Percentiles rank a stretch among this genome's conserved stretches.
Conservation (phyloP, 257 asterid species). For the Nicotiana undulata region DNA sequence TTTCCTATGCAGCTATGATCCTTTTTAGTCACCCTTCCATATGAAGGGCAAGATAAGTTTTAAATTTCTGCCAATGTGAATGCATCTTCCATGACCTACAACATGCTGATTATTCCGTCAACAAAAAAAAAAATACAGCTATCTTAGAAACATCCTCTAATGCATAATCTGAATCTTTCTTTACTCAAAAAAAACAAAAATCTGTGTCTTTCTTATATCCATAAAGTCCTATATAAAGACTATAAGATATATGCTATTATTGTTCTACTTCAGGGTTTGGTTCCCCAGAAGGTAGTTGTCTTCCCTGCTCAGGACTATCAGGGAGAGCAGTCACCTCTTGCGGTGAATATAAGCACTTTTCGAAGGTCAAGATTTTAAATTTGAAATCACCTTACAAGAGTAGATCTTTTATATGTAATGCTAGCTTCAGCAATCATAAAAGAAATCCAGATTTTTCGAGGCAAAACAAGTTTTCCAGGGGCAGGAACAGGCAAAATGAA, state of each 20-base stretch:
- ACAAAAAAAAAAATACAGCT: background rate
- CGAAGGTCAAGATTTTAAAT: slow-evolving; percentile 32
- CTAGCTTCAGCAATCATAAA: slow-evolving; percentile 54
- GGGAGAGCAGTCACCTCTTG: slow-evolving; percentile 45
- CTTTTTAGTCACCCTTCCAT: slow-evolving; percentile 3
- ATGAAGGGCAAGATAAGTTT: background rate
- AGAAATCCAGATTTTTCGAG: slow-evolving; percentile 64
- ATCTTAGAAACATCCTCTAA: background rate
- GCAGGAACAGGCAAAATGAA: slow-evolving; percentile 54
- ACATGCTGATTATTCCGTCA: background rate
- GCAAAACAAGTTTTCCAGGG: slow-evolving; percentile 66
- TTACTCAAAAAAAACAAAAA: too few species aligned
- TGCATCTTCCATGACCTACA: background rate
- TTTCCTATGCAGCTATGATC: background rate
- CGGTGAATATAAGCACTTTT: slow-evolving; percentile 24
- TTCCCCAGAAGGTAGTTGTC: slow-evolving; percentile 47
- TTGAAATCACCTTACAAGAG: slow-evolving; percentile 34
- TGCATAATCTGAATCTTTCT: background rate
- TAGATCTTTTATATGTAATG: slow-evolving; percentile 41
- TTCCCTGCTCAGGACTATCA: slow-evolving; percentile 50
- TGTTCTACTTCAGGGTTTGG: slow-evolving; percentile 48
- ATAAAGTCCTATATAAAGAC: background rate
- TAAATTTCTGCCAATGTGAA: background rate
- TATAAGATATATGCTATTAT: background rate
- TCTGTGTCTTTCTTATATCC: background rate